Percentiles rank a stretch among this genome's conserved stretches.
These are phyloP conservation scores for Candida labiduridarum DNA, from an alignment of 1,139 yeast genomes.

Conservation along the genomic window DNA sequence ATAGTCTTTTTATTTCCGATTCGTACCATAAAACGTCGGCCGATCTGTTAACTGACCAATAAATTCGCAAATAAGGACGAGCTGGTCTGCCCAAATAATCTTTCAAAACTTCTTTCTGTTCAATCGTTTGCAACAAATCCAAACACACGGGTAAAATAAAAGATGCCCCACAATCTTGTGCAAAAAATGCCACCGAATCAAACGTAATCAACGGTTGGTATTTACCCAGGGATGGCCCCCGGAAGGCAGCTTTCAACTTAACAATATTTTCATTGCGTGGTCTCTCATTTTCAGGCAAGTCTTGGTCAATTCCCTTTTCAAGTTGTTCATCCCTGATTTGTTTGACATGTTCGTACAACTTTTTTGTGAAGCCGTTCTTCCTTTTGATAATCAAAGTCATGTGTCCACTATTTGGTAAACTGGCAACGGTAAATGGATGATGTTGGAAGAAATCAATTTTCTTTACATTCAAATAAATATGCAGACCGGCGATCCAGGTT, in stretches of 20 bases:
- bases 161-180: slow-evolving; percentile 51
- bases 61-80: slow-evolving; percentile 27
- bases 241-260: slow-evolving; percentile 34
- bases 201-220: slow-evolving; percentile 45
- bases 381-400: slow-evolving; percentile 42
- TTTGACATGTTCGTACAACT: slow-evolving; percentile 24
- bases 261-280: slow-evolving; percentile 15
- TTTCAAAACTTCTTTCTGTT: slow-evolving; percentile 23
- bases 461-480: slow-evolving; percentile 42
- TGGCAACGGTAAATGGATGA: slow-evolving; percentile 53
- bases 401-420: slow-evolving; percentile 38
- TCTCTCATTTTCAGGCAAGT: slow-evolving; percentile 12
- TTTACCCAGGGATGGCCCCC: slow-evolving; percentile 50
- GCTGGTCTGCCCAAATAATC: slow-evolving; percentile 40
- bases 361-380: slow-evolving; percentile 48
- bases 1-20: slow-evolving; percentile 31
- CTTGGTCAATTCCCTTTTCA: slow-evolving; percentile 10
- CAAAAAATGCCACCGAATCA: slow-evolving; percentile 41
- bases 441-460: slow-evolving; percentile 40
- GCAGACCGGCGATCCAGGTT: slow-evolving; percentile 54
- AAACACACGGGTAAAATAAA: slow-evolving; percentile 49
- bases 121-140: slow-evolving; percentile 32
- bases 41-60: slow-evolving; percentile 35
- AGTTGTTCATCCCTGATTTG: slow-evolving; percentile 20
- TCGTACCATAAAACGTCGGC: slow-evolving; percentile 40